These are phyloP conservation scores for Athelia sp. DNA, from an alignment of 1,284 basidiomycete genomes.

Conservation along the genomic window DNA sequence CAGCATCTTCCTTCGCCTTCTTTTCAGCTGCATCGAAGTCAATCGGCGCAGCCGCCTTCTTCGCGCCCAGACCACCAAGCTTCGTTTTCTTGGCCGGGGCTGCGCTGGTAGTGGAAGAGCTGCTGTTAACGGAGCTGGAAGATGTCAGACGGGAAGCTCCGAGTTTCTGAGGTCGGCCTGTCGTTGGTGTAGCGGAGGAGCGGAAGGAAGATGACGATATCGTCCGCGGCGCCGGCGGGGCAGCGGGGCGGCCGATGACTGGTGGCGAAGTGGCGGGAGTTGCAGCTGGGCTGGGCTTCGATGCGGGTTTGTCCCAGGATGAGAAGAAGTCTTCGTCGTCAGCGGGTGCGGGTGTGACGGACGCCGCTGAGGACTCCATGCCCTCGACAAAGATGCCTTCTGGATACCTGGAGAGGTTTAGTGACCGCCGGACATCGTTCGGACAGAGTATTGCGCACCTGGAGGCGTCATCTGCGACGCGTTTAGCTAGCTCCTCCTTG, in stretches of 20 bases:
- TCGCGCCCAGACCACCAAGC: conserved; percentile 81
- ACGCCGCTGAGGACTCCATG: conserved; percentile 39
- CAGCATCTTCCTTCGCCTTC: conserved; percentile 85
- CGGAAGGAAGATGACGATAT: conserved; percentile 58
- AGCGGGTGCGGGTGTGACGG: conserved; percentile 28
- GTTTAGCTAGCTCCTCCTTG: conserved; percentile 85
- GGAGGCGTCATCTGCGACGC: conserved; percentile 77
- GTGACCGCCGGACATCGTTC: neutral
- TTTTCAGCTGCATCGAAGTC: conserved; percentile 91
- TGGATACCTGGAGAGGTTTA: conserved; percentile 52
- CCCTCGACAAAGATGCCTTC: conserved; percentile 79
- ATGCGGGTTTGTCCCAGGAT: conserved; percentile 86
- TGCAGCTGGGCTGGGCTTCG: conserved; percentile 48
- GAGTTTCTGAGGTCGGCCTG: conserved; percentile 34
- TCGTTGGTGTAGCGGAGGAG: conserved; percentile 35
- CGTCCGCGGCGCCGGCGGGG: conserved; percentile 46
- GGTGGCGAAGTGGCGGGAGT: conserved; percentile 48
- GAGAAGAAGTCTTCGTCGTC: conserved; percentile 93
- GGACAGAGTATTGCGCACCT: conserved; percentile 40
- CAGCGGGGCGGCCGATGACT: conserved; percentile 43
- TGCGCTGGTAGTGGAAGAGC: conserved; percentile 22
- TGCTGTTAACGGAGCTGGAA: conserved; percentile 29
- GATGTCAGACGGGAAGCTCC: conserved; percentile 55
- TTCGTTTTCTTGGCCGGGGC: conserved; percentile 58
- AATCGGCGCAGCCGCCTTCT: conserved; percentile 72